phyloP scores from a whole-genome alignment of 768 basidiomycete genomes.

The Fistulinella prunicolor region DNA sequence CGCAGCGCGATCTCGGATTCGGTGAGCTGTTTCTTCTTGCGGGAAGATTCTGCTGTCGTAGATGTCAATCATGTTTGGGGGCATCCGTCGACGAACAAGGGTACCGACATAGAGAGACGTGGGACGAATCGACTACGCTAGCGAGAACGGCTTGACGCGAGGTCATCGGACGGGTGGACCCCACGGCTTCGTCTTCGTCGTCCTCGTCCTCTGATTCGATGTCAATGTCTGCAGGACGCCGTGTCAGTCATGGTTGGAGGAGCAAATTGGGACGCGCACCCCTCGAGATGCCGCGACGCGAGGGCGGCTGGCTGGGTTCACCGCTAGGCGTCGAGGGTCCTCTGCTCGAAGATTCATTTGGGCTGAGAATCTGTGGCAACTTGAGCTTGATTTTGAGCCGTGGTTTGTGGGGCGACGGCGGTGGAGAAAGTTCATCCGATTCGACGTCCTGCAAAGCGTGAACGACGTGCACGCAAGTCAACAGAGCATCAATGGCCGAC shows the following conservation, averaged over 20 bases:
- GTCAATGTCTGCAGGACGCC: conserved; percentile 33
- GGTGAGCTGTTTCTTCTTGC: conserved; percentile 59
- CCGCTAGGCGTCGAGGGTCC: conserved; percentile 24
- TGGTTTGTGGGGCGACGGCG: conserved; percentile 35
- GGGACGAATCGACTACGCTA: conserved; percentile 63
- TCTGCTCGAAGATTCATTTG: conserved; percentile 31
- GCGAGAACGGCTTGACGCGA: conserved; percentile 70
- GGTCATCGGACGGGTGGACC: conserved; percentile 42
- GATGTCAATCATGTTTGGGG: not conserved
- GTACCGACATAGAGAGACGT: conserved; percentile 57
- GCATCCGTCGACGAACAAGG: not conserved
- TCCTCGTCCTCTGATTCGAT: conserved; percentile 42
- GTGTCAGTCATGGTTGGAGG: not conserved
- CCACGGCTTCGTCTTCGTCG: conserved; percentile 41
- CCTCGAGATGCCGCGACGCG: conserved; percentile 25
- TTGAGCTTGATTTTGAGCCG: conserved; percentile 64
- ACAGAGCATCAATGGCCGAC: not conserved
- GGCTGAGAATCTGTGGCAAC: conserved; percentile 40
- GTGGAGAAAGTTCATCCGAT: conserved; percentile 34
- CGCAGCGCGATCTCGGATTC: conserved; percentile 71
- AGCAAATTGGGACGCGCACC: no score
- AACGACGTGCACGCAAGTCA: not conserved
- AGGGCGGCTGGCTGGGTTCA: conserved; percentile 23
- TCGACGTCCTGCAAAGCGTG: conserved; percentile 28
- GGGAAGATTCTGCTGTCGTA: not conserved